Base-by-base conservation (phyloP, 352 stramenopile genomes). In the Globisporangium emineosum region DNA sequence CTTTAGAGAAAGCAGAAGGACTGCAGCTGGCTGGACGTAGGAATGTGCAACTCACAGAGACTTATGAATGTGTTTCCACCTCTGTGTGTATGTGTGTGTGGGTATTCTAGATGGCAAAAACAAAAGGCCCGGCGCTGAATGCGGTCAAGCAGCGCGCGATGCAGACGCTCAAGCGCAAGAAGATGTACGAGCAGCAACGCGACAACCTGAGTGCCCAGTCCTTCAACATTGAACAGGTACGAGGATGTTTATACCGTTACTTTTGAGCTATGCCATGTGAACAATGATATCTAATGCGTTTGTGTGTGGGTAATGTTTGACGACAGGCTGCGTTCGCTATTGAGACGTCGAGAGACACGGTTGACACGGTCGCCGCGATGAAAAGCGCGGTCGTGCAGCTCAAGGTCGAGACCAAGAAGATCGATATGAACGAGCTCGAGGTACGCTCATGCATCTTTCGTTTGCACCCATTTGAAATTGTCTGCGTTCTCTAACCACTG, bases 371-470 rank as follows among this genome's bases (percentile, higher is more conserved):
- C 0, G 77, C 89, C 19, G 96, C 97, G 1, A 98, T 99, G 94
- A 99, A 98, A 77, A 86, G 80, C 56, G 96, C 95, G 19, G 73
- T 77, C 8, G 83, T 90, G 62, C 89, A 92, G 52, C 76, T 99
- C 5, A 99, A 98, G 72, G 81, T 82, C 5, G 93, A 98, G 72
- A 94, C 93, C 29, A 94, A 98, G 69, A 97, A 98, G 78, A 91
- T 99, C 59, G 86, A 99, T 69, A 91, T 99, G 56, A 88, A 94
- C 55, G 93, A 98, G 62, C 86, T 99, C 0, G 97, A 99, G 79
- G 88, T 93, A 29, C 17, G 40, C 8, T 47, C 10, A 9, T n/a
- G 13, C 40, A 10, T 47, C 40, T 47, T 47, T 47, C 37, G 40
- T 10, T 21, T 47, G 40, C 10, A 21, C 40, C 40, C 15, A 19